Conservation (phyloP, 2,329 filamentous ascomycete genomes). For the Aspergillus carbonarius region DNA sequence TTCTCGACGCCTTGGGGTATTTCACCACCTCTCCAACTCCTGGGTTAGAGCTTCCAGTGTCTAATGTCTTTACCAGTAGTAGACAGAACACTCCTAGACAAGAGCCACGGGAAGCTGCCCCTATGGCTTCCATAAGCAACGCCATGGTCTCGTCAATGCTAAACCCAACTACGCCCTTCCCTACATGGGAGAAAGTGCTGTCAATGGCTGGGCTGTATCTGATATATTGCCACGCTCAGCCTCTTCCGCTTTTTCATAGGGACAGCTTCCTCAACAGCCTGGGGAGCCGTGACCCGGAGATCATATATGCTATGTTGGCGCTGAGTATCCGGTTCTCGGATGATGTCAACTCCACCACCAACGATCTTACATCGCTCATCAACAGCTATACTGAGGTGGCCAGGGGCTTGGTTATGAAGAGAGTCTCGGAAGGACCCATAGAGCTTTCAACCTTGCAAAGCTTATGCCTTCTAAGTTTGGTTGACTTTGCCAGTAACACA, state of each 20-base stretch:
- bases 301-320: conserved; percentile 41
- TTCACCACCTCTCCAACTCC: conserved; percentile 4
- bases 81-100: conserved; percentile 18
- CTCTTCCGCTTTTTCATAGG: conserved; percentile 49
- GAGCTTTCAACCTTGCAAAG: conserved; percentile 47
- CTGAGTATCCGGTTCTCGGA: conserved; percentile 46
- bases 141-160: conserved; percentile 10
- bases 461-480: conserved; percentile 42
- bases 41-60: neutral
- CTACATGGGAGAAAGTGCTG: conserved; percentile 41
- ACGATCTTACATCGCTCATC: conserved; percentile 26
- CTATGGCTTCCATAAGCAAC: conserved; percentile 8
- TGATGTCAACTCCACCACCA: conserved; percentile 21
- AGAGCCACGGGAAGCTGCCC: conserved; percentile 7
- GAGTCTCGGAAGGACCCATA: conserved; percentile 39
- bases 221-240: conserved; percentile 52
- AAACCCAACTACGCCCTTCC: conserved; percentile 30
- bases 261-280: conserved; percentile 44
- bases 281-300: conserved; percentile 36
- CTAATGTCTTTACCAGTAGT: neutral
- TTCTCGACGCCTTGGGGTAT: conserved; percentile 39
- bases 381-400: conserved; percentile 41
- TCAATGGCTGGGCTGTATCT: conserved; percentile 46
- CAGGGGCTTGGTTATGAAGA: conserved; percentile 39
- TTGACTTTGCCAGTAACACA: conserved; percentile 42